These are phyloP conservation scores for Candida sanyaensis DNA, from an alignment of 1,139 yeast genomes.

Conservation along the genomic window DNA sequence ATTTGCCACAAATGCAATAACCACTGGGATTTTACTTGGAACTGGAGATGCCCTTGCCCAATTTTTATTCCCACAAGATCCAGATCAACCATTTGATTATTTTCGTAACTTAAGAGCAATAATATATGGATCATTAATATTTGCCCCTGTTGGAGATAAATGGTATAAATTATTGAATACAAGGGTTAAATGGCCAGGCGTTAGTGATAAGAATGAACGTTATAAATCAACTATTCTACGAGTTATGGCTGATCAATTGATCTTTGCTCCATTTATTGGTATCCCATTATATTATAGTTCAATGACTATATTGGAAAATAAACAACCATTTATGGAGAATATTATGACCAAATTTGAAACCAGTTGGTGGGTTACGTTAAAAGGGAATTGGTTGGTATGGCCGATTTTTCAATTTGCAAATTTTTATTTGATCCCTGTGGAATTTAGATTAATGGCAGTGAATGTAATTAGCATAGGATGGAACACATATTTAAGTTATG, in stretches of 20 bases:
- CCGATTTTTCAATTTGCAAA: slow-evolving; percentile 77
- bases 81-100: slow-evolving; percentile 25
- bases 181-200: slow-evolving; percentile 18
- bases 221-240: slow-evolving; percentile 36
- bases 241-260: slow-evolving; percentile 69
- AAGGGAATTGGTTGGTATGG: slow-evolving; percentile 85
- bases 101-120: slow-evolving; percentile 36
- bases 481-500: slow-evolving; percentile 75
- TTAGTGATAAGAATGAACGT: slow-evolving; percentile 3
- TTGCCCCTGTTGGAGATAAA: slow-evolving; percentile 45
- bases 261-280: slow-evolving; percentile 73
- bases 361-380: slow-evolving; percentile 62
- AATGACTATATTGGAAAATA: slow-evolving; percentile 65
- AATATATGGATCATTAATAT: slow-evolving; percentile 37
- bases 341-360: slow-evolving; percentile 40
- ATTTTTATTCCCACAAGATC: slow-evolving; percentile 22
- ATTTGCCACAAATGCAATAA: slow-evolving; percentile 35
- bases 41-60: slow-evolving; percentile 47
- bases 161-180: slow-evolving; percentile 38
- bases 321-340: slow-evolving; percentile 23
- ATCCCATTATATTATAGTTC: slow-evolving; percentile 67
- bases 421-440: slow-evolving; percentile 70
- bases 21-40: slow-evolving; percentile 45
- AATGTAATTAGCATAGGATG: slow-evolving; percentile 77
- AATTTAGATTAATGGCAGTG: slow-evolving; percentile 66